Conservation (phyloP, 768 basidiomycete genomes). For the Panaeolus cyanescens region DNA sequence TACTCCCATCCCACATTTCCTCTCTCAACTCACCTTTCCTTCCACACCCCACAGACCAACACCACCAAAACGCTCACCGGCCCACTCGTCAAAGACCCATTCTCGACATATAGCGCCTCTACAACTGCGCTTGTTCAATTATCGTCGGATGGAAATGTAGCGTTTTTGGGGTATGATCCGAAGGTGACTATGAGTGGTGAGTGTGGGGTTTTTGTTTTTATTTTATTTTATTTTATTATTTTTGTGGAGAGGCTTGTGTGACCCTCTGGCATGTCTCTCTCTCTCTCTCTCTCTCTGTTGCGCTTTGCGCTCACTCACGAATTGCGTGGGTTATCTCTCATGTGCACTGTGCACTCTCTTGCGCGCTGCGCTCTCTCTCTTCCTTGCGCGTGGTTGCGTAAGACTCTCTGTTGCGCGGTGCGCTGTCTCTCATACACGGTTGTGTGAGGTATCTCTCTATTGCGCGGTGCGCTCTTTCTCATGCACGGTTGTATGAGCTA, state of each 20-base stretch:
- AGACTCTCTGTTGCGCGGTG: too few species aligned
- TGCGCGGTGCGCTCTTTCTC: too few species aligned
- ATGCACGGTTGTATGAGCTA: background rate
- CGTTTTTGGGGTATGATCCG: constrained; percentile 23
- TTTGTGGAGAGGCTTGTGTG: constrained; percentile 8
- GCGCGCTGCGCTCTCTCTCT: too few species aligned
- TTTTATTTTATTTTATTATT: background rate
- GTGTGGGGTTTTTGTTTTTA: background rate
- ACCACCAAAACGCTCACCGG: constrained; percentile 27
- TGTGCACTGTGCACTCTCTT: too few species aligned
- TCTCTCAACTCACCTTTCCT: background rate
- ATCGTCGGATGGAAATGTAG: constrained; percentile 19
- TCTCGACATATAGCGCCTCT: constrained; percentile 23
- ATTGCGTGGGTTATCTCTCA: too few species aligned
- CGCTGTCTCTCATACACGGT: too few species aligned
- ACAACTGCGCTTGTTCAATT: constrained; percentile 27
- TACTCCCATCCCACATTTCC: too few species aligned
- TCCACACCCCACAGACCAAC: constrained; percentile 16
- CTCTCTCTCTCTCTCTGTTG: background rate
- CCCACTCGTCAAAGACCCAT: constrained; percentile 22
- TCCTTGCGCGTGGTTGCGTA: too few species aligned
- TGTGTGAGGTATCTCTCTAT: too few species aligned
- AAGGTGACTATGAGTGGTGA: constrained; percentile 23
- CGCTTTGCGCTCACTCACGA: too few species aligned
- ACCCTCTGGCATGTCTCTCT: constrained; percentile 7